These are phyloP conservation scores for Otatea glauca DNA, from an alignment of 176 grass and related monocot species.

Conservation along the genomic window DNA sequence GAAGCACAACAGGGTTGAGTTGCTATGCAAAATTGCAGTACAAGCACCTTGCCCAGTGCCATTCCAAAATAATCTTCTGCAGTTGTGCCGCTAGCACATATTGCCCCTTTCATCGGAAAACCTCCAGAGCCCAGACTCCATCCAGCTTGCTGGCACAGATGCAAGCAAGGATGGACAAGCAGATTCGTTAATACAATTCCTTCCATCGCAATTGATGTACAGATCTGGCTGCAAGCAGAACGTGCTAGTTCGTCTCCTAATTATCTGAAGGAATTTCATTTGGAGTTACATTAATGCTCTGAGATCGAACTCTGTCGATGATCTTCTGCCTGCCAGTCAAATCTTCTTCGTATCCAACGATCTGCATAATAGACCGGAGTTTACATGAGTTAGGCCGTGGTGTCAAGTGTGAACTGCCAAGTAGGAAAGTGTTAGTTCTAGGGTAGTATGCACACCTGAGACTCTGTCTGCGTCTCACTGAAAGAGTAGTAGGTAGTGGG, in stretches of 20 bases:
- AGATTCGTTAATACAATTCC: background rate
- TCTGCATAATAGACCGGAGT: constrained; percentile 34
- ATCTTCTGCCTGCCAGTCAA: constrained; percentile 89
- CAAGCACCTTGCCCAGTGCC: background rate
- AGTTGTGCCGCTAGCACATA: background rate
- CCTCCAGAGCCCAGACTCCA: constrained; percentile 1
- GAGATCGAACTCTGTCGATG: constrained; percentile 79
- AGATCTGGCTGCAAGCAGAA: constrained; percentile 22
- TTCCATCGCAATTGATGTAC: background rate
- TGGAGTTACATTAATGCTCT: constrained; percentile 58
- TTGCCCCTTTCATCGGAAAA: constrained; percentile 15
- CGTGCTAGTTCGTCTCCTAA: background rate
- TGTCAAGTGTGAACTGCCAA: background rate
- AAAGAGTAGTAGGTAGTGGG: constrained; percentile 62
- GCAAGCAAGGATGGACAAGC: background rate
- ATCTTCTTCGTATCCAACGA: constrained; percentile 89
- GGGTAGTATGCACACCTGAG: constrained; percentile 59
- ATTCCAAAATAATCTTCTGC: constrained; percentile 17
- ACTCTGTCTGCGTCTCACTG: constrained; percentile 89
- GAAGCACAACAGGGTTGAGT: background rate
- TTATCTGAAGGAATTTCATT: constrained; percentile 38
- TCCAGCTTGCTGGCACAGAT: background rate
- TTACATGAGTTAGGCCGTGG: constrained; percentile 7
- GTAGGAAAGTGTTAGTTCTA: constrained; percentile 26
- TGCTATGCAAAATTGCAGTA: background rate